Evolutionary conservation across 805 yeast genomes (phyloP), one percentile per base, ranked within the genome.

Genomic region (Yarrowia osloensis): DNA sequence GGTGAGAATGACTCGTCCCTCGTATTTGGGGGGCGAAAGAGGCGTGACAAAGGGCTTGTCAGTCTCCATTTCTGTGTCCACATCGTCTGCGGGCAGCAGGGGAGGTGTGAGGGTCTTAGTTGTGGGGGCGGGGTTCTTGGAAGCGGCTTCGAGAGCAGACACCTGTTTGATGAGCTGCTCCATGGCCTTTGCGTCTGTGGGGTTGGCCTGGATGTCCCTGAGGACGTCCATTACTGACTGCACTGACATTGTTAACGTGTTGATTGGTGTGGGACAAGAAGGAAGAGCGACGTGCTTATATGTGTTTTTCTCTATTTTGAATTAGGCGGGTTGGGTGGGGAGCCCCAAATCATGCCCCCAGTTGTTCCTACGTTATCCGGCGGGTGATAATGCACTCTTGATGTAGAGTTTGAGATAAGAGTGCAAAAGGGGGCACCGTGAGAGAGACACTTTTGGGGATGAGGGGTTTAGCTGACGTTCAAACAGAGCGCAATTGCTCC

Each of bases 1-100:
- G 17, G 89, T 81, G 47, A 86, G 76, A 40, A 81, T 80, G 40
- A 84, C 74, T 39, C 76, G 73, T 3, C 63, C 63, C 28, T 73
- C 66, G 35, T 75, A 74, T 76, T 76, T 74, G 46, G 71, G 73
- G 33, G 68, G 50, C 33, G 55, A 35, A 7, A 42, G 50, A n/a
- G 68, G 31, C 13, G 68, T 21, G 21, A 42, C 68, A 29, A 13
- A 47, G n/a, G 67, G 46, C 68, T 66, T 61, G 35, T 62, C 68
- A 4, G 15, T 19, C n/a, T 46, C 44, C 42, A 40, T 66, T 8
- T 65, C 68, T 5, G 35, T 39, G 21, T 59, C 67, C 24, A 17
- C 57, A 3, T 31, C 57, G 28, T 67, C 62, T 21, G 67, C 47
- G 3, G 68, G 63, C 42, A 39, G 29, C 49, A 57, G 5, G 8